Percentiles rank a stretch among this genome's conserved stretches.
phyloP scores from a whole-genome alignment of 1,139 yeast species.

The Zhuliangozyma parablackwelliae region DNA sequence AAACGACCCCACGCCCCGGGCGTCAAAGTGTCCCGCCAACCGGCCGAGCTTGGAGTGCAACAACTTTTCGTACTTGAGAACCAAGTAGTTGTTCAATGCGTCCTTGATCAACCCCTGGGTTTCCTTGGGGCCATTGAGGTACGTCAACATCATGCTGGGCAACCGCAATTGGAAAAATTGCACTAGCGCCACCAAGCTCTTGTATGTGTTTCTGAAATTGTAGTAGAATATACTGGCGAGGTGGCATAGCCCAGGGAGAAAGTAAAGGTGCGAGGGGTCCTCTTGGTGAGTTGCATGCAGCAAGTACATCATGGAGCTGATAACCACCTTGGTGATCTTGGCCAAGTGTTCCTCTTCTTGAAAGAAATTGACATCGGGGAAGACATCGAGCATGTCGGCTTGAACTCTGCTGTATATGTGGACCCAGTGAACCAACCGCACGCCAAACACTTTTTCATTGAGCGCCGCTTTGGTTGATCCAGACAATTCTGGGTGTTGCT shows the following conservation, averaged over 20 bases:
- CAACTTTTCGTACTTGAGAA: constrained; percentile 43
- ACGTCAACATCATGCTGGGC: constrained; percentile 20
- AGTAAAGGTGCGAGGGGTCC: constrained; percentile 4
- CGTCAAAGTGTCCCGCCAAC: constrained; percentile 48
- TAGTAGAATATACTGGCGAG: constrained; percentile 41
- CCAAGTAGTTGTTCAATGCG: constrained; percentile 6
- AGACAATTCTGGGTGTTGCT: neutral
- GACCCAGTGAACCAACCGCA: constrained; percentile 3
- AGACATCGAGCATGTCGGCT: constrained; percentile 26
- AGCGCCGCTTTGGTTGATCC: constrained; percentile 2
- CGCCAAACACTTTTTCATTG: constrained; percentile 3
- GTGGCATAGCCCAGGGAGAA: constrained; percentile 22
- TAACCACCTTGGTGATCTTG: constrained; percentile 24
- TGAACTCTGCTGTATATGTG: constrained; percentile 9
- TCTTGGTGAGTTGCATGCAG: too few relatives aligned
- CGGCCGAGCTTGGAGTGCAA: constrained; percentile 41
- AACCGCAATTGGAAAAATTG: constrained; percentile 36
- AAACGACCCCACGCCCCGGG: constrained; percentile 28
- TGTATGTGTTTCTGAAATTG: constrained; percentile 27
- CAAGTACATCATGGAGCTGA: constrained; percentile 18
- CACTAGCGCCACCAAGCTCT: constrained; percentile 43
- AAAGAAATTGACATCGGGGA: constrained; percentile 44
- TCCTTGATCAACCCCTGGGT: constrained; percentile 5
- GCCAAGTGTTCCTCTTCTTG: constrained; percentile 24
- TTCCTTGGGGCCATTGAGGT: constrained; percentile 7